These are phyloP conservation scores for Globisporangium irregulare DNA, from an alignment of 352 stramenopile genomes.

Conservation along the genomic window DNA sequence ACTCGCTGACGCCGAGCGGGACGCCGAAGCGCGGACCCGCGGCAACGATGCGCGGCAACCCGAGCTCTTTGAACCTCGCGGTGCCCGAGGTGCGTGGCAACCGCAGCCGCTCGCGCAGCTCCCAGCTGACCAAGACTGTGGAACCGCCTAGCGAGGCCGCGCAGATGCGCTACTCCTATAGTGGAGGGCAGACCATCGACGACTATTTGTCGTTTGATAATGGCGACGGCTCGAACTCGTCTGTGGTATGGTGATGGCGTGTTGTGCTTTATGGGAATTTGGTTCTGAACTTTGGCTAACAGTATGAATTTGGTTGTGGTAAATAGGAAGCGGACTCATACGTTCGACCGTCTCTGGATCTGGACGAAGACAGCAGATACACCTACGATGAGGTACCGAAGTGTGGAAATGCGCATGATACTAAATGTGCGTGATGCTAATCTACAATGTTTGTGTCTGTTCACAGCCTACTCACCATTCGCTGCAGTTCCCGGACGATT, in stretches of 20 bases:
- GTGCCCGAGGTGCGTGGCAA: constrained; percentile 38
- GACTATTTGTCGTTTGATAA: constrained; percentile 51
- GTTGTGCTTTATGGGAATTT: neutral
- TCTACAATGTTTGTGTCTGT: neutral
- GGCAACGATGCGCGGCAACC: constrained; percentile 13
- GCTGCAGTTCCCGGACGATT: constrained; percentile 62
- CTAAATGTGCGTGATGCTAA: neutral
- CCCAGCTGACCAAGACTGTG: constrained; percentile 33
- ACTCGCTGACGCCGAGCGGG: constrained; percentile 48
- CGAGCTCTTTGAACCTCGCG: constrained; percentile 24
- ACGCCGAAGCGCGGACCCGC: constrained; percentile 41
- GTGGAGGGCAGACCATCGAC: constrained; percentile 47
- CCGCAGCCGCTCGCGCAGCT: constrained; percentile 53
- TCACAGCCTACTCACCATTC: constrained; percentile 23
- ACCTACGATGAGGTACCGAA: constrained; percentile 31
- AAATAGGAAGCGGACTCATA: constrained; percentile 41
- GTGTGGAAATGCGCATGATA: constrained; percentile 4
- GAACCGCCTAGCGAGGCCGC: constrained; percentile 31
- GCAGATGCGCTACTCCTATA: constrained; percentile 66
- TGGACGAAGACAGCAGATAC: constrained; percentile 33
- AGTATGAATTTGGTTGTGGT: neutral
- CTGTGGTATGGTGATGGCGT: constrained; percentile 20
- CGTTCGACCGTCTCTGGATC: constrained; percentile 28
- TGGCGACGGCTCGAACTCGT: constrained; percentile 42
- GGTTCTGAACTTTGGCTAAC: neutral